A percentile compares a stretch with the other conserved stretches of the same genome.
These are phyloP conservation scores for Rhodamnia argentea DNA, from an alignment of 345 rosid genomes.

Conservation along the genomic window DNA sequence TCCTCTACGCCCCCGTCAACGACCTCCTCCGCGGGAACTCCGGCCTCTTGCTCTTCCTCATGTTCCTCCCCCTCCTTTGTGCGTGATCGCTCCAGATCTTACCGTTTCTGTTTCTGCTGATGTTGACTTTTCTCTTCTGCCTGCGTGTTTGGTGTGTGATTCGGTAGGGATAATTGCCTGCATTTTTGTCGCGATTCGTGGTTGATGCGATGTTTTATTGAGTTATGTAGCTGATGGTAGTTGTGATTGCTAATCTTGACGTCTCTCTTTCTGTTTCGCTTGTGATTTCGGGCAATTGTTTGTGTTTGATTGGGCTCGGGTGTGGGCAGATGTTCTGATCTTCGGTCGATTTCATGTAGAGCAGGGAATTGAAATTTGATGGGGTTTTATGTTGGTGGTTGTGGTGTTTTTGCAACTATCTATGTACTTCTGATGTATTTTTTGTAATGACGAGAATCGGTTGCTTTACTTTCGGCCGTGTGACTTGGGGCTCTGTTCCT, in stretches of 20 bases:
- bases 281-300: not conserved
- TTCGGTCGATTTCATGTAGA: not conserved
- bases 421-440: not conserved
- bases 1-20: slow-evolving; percentile 61
- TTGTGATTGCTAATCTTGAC: not conserved
- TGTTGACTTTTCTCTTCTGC: not conserved
- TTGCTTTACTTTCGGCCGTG: not conserved
- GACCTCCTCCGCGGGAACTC: slow-evolving; percentile 54
- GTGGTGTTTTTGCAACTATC: not conserved
- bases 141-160: not conserved
- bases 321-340: not conserved
- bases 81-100: slow-evolving; percentile 18
- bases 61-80: slow-evolving; percentile 68
- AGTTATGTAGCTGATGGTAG: not conserved
- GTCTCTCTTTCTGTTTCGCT: not conserved
- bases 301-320: not conserved
- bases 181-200: not conserved
- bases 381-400: not conserved
- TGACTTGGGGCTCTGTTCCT: not conserved
- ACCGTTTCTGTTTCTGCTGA: not conserved
- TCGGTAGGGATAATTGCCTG: not conserved
- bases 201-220: not conserved
- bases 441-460: not conserved
- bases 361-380: not conserved
- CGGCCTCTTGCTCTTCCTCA: slow-evolving; percentile 63